phyloP scores from a whole-genome alignment of 2,329 filamentous ascomycete species.

The Colletotrichum sp. region DNA sequence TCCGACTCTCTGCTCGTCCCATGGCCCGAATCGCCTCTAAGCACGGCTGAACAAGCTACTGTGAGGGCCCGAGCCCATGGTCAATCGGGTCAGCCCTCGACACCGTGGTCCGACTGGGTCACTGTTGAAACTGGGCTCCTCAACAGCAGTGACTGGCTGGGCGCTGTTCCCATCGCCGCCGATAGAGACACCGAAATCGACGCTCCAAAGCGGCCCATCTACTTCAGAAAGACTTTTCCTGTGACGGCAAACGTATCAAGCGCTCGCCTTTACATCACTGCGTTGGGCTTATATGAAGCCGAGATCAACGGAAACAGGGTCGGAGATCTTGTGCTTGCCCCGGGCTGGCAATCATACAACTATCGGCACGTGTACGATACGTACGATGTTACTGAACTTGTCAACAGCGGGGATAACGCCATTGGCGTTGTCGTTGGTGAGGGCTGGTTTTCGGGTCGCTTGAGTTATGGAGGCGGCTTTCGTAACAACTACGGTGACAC shows the following conservation, averaged over 20 bases:
- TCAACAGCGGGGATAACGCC: constrained; percentile 38
- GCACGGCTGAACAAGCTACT: constrained; percentile 32
- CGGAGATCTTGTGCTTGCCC: constrained; percentile 47
- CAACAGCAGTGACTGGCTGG: constrained; percentile 32
- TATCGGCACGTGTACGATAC: constrained; percentile 57
- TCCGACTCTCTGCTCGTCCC: constrained; percentile 44
- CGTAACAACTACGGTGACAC: constrained; percentile 44
- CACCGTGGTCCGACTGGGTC: constrained; percentile 33
- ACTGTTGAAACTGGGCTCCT: constrained; percentile 40
- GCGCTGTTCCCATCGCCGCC: constrained; percentile 31
- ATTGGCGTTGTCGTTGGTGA: constrained; percentile 49
- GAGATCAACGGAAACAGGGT: constrained; percentile 51
- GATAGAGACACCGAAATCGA: constrained; percentile 31
- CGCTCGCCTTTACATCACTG: constrained; percentile 53
- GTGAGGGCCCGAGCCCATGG: constrained; percentile 40
- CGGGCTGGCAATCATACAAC: constrained; percentile 58
- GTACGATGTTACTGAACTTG: constrained; percentile 51
- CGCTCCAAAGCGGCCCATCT: constrained; percentile 30
- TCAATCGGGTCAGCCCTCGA: constrained; percentile 19
- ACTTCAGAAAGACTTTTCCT: constrained; percentile 21
- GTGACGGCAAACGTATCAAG: constrained; percentile 26
- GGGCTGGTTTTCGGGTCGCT: constrained; percentile 52
- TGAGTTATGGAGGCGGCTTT: constrained; percentile 31
- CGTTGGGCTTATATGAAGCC: constrained; percentile 49
- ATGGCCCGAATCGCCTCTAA: constrained; percentile 44